Evolutionary conservation across 139 green algal genomes (phyloP).

Genomic region (Volvox reticuliferus): DNA sequence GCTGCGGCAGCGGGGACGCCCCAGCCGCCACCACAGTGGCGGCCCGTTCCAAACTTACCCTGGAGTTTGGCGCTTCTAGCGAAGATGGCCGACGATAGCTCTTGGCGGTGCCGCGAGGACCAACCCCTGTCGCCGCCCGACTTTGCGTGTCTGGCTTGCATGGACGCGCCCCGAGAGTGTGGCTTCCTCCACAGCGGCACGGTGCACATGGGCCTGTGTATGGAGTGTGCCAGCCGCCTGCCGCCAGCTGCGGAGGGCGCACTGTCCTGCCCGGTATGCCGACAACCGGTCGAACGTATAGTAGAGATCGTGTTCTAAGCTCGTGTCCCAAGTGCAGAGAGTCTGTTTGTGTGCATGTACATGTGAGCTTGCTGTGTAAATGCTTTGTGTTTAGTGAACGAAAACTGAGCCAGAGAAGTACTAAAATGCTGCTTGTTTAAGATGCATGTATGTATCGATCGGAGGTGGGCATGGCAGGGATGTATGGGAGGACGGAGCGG

Average conservation of each 20-base stretch:
- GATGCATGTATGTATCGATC: too few species aligned
- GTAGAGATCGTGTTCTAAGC: slow-evolving; percentile 24
- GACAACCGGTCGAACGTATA: not conserved
- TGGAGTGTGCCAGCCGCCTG: not conserved
- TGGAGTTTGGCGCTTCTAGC: slow-evolving; percentile 17
- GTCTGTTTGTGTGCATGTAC: too few species aligned
- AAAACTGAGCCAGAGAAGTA: too few species aligned
- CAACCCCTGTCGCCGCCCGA: not conserved
- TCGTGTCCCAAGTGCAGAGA: not conserved
- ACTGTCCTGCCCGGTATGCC: not conserved
- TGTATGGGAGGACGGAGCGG: too few species aligned
- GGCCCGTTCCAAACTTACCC: not conserved
- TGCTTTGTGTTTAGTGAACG: too few species aligned
- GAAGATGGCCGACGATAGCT: not conserved
- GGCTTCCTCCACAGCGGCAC: slow-evolving; percentile 16
- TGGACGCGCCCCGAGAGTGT: not conserved
- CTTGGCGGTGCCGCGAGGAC: not conserved
- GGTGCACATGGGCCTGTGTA: slow-evolving; percentile 24
- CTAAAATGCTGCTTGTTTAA: too few species aligned
- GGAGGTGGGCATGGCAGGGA: too few species aligned
- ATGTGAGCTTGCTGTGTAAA: too few species aligned
- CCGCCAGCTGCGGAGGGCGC: not conserved
- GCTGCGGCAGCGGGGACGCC: too few species aligned
- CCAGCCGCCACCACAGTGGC: not conserved
- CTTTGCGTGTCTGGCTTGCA: slow-evolving; percentile 2